Conservation (phyloP, 257 asterid genomes). For the Solanum bulbocastanum region DNA sequence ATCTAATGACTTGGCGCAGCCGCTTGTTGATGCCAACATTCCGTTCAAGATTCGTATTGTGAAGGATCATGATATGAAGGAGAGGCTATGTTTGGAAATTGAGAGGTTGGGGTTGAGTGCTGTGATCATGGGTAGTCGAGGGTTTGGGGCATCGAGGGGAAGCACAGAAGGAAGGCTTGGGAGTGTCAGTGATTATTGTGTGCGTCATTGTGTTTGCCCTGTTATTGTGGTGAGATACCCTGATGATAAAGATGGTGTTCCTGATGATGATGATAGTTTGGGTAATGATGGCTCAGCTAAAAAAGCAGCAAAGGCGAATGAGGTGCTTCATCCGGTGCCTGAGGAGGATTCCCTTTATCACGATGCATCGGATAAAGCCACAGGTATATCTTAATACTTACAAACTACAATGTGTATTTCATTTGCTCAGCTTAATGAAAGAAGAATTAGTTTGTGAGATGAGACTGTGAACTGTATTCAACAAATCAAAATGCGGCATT, state of each 20-base stretch:
- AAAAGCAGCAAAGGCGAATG: constrained; percentile 14
- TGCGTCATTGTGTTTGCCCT: constrained; percentile 70
- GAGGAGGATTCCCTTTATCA: constrained; percentile 45
- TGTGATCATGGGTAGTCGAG: constrained; percentile 75
- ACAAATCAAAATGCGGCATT: not conserved
- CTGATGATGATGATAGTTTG: constrained; percentile 18
- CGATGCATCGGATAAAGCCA: constrained; percentile 47
- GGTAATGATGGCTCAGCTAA: constrained; percentile 17
- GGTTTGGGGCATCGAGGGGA: constrained; percentile 57
- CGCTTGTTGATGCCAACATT: constrained; percentile 44
- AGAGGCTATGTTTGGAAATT: constrained; percentile 75
- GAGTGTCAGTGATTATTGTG: constrained; percentile 75
- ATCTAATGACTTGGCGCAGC: constrained; percentile 57
- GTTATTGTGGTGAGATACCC: constrained; percentile 64
- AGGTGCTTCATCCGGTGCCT: not conserved
- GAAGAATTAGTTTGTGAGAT: not conserved
- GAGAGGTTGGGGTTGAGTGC: constrained; percentile 75
- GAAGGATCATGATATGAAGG: constrained; percentile 81
- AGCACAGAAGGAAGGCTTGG: constrained; percentile 63
- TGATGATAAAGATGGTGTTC: constrained; percentile 41
- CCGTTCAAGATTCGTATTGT: constrained; percentile 67
- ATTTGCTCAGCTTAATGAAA: not conserved
- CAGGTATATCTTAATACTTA: constrained; percentile 16
- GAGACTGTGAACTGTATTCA: not conserved
- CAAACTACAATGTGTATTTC: not conserved